Conservation (phyloP, 208 protist genomes). For the Angomonas desouzai region DNA sequence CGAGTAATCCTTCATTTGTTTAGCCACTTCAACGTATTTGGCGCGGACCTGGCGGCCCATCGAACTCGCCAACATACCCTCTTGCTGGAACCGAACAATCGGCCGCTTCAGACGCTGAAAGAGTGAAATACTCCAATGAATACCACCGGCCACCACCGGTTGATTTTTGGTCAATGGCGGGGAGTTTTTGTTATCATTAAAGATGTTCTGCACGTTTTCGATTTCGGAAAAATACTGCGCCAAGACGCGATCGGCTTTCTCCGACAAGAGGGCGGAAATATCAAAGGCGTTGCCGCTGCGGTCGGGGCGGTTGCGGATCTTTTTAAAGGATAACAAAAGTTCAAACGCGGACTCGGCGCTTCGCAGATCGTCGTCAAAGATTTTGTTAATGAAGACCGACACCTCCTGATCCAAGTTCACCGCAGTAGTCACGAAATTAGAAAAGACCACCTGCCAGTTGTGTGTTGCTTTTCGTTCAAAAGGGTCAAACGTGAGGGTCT, state of each 20-base stretch:
- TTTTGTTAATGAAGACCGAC: constrained; percentile 96
- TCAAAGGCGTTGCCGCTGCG: constrained; percentile 73
- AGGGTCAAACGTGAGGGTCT: constrained; percentile 94
- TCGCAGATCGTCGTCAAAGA: constrained; percentile 97
- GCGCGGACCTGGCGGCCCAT: constrained; percentile 88
- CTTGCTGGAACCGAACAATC: constrained; percentile 93
- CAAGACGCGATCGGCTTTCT: constrained; percentile 96
- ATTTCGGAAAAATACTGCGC: constrained; percentile 93
- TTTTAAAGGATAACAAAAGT: constrained; percentile 96
- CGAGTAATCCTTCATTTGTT: constrained; percentile 94
- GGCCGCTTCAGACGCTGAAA: constrained; percentile 97
- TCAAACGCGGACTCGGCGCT: constrained; percentile 97
- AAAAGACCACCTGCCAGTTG: constrained; percentile 91
- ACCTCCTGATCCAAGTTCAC: constrained; percentile 93
- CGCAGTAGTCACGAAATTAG: constrained; percentile 91
- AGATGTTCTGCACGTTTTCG: constrained; percentile 90
- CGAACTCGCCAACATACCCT: constrained; percentile 88
- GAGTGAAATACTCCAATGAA: constrained; percentile 96
- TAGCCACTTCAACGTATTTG: constrained; percentile 92
- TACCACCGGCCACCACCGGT: constrained; percentile 94
- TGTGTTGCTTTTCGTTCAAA: constrained; percentile 92
- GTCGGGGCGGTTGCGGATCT: constrained; percentile 82
- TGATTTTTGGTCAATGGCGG: constrained; percentile 97
- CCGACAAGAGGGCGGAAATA: constrained; percentile 90
- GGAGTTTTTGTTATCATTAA: constrained; percentile 76